Percentiles rank a stretch among this genome's conserved stretches.
Evolutionary conservation across 371 early-diverging fungal species (phyloP).

Genomic region (Paraphysoderma sedebokerense): DNA sequence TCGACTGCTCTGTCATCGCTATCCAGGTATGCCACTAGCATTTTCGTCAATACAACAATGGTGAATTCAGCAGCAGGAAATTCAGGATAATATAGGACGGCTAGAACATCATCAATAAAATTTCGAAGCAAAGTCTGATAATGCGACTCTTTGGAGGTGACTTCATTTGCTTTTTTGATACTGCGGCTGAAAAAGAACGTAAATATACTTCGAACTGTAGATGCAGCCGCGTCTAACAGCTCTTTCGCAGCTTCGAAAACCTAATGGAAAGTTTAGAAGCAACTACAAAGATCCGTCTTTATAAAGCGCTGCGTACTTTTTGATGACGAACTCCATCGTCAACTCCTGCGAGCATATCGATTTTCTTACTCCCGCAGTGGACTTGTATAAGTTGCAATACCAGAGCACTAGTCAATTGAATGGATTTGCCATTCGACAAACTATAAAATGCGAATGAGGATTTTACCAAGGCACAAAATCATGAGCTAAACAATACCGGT

Average conservation of each 20-base stretch:
- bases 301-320: too few relatives aligned
- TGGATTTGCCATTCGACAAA: constrained; percentile 39
- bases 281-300: too few relatives aligned
- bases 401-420: constrained; percentile 62
- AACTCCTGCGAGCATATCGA: too few relatives aligned
- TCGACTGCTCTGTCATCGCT: not conserved
- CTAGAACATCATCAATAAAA: constrained; percentile 51
- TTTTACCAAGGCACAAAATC: too few relatives aligned
- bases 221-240: too few relatives aligned
- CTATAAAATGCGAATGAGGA: too few relatives aligned
- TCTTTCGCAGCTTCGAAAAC: too few relatives aligned
- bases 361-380: too few relatives aligned
- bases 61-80: constrained; percentile 78
- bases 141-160: constrained; percentile 38
- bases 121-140: constrained; percentile 50
- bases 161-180: constrained; percentile 24
- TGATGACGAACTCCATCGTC: too few relatives aligned
- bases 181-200: constrained; percentile 16
- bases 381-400: constrained; percentile 62
- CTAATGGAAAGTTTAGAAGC: too few relatives aligned
- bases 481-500: too few relatives aligned
- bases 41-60: constrained; percentile 34
- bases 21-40: constrained; percentile 27
- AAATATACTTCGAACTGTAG: not conserved
- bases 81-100: constrained; percentile 60